These are phyloP conservation scores for Pleurozium schreberi DNA, from an alignment of 225 moss, liverwort and hornwort species.

Conservation along the genomic window DNA sequence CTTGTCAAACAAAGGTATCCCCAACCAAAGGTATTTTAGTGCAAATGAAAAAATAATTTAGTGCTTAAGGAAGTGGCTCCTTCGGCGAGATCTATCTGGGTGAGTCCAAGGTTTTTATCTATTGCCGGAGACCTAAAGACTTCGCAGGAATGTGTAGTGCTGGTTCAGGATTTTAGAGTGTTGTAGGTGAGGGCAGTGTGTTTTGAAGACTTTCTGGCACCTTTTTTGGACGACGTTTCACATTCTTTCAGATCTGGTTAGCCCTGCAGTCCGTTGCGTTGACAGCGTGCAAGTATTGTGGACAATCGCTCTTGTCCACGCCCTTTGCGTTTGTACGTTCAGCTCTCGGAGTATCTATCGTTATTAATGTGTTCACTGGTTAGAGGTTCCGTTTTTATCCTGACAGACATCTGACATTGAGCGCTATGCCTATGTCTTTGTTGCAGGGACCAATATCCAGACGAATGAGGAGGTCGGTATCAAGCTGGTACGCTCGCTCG, in stretches of 20 bases:
- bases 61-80: too few relatives aligned
- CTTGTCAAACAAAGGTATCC: accelerated
- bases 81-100: slow-evolving; percentile 99
- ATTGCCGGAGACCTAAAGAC: not conserved
- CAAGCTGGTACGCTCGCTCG: slow-evolving; percentile 71
- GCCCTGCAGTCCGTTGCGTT: not conserved
- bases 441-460: slow-evolving; percentile 79
- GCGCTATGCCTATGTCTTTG: not conserved
- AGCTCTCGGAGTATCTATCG: not conserved
- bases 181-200: not conserved
- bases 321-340: not conserved
- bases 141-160: not conserved
- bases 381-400: not conserved
- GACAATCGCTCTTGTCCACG: not conserved
- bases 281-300: not conserved
- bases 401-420: not conserved
- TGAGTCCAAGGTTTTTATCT: slow-evolving; percentile 22
- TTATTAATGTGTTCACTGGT: not conserved
- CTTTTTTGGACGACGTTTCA: not conserved
- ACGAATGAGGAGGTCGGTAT: slow-evolving; percentile 98
- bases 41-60: not conserved
- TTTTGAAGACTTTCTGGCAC: not conserved
- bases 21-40: not conserved
- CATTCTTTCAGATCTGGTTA: slow-evolving; percentile 7
- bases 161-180: not conserved